Percentiles rank a stretch among this genome's conserved stretches.
phyloP scores from a whole-genome alignment of 1,284 basidiomycete genomes.

The Trichosporon sp. region DNA sequence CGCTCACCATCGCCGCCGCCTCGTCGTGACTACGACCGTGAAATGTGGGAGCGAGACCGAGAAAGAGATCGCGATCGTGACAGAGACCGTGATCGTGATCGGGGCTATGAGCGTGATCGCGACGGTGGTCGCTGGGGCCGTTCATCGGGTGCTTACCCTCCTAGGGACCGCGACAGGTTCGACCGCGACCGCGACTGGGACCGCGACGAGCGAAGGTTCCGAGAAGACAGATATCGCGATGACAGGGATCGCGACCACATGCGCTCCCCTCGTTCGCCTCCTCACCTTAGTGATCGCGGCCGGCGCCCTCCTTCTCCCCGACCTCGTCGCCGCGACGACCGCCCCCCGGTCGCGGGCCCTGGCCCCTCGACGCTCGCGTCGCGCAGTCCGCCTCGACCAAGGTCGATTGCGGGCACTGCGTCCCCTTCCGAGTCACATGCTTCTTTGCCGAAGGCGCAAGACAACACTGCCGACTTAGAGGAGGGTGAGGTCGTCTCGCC shows the following conservation, averaged over 20 bases:
- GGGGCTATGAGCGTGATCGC: slow-evolving; percentile 25
- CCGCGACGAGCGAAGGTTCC: slow-evolving; percentile 25
- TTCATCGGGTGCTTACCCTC: slow-evolving; percentile 14
- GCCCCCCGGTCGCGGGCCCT: slow-evolving; percentile 24
- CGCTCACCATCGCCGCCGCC: slow-evolving; percentile 30
- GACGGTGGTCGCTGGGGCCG: slow-evolving; percentile 18
- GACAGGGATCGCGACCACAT: slow-evolving; percentile 18
- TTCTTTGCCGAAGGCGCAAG: slow-evolving; percentile 1
- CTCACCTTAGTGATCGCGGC: slow-evolving; percentile 16
- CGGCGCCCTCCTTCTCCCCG: slow-evolving; percentile 24
- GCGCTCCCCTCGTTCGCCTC: slow-evolving; percentile 23
- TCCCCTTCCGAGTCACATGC: background rate
- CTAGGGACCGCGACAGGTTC: slow-evolving; percentile 25
- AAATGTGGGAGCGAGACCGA: slow-evolving; percentile 26
- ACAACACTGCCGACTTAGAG: slow-evolving; percentile 42
- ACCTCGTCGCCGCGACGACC: slow-evolving; percentile 21
- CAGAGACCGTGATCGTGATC: slow-evolving; percentile 25
- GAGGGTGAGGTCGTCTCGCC: slow-evolving; percentile 54
- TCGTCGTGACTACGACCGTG: slow-evolving; percentile 23
- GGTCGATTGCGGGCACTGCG: background rate
- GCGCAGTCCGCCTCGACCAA: slow-evolving; percentile 32
- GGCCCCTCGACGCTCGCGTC: slow-evolving; percentile 30
- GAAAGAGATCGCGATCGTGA: slow-evolving; percentile 27
- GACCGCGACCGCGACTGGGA: slow-evolving; percentile 30
- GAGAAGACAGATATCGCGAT: slow-evolving; percentile 27